phyloP scores from a whole-genome alignment of 31 red algal species.

The Bonnemaisonia californica region DNA sequence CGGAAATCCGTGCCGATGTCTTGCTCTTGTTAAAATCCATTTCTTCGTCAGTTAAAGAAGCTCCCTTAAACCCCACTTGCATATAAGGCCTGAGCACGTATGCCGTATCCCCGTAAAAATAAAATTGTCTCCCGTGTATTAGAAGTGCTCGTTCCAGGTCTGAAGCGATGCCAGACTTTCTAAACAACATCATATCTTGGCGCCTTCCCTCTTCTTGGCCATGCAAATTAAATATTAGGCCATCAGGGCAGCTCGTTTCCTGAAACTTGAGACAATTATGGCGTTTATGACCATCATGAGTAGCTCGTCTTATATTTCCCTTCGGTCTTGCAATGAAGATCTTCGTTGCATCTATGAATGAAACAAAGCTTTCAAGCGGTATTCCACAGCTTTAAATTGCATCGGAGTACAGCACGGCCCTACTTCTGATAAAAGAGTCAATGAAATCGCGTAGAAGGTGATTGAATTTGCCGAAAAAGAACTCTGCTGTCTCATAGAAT shows the following conservation, averaged over 20 bases:
- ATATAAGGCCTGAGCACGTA: background rate
- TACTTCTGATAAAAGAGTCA: background rate
- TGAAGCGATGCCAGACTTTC: background rate
- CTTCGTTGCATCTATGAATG: conserved; percentile 1
- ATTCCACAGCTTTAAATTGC: background rate
- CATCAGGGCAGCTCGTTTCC: background rate
- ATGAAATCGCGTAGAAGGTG: background rate
- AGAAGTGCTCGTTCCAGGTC: background rate
- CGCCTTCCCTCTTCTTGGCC: conserved; percentile 5
- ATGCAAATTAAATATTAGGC: conserved; percentile 5
- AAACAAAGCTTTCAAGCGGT: background rate
- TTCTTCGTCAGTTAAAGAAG: background rate
- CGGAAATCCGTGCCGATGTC: background rate
- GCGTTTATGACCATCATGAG: background rate
- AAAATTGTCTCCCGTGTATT: background rate
- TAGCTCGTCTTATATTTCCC: background rate
- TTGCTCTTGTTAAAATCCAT: background rate
- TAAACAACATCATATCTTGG: conserved; percentile 21
- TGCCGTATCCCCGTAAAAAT: background rate
- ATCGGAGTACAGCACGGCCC: background rate
- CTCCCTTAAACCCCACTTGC: background rate
- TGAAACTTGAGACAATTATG: conserved; percentile 1
- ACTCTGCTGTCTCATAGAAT: conserved; percentile 12
- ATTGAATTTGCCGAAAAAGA: background rate
- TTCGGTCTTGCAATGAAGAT: background rate